These are phyloP conservation scores for Rhamnella rubrinervis DNA, from an alignment of 331 rosid genomes.

Conservation along the genomic window DNA sequence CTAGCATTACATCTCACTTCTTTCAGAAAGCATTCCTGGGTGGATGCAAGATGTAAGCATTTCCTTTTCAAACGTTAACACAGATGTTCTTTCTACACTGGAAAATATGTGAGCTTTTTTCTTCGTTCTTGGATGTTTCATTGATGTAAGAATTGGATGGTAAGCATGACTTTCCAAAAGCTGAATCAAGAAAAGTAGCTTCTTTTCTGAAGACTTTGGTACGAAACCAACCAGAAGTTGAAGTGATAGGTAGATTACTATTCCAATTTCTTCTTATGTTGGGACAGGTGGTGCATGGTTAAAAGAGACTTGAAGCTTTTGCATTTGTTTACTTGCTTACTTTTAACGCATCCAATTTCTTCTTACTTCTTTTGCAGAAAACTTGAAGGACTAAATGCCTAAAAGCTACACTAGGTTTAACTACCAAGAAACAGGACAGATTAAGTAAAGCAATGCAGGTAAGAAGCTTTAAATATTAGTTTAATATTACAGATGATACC, in stretches of 20 bases:
- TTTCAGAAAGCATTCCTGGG: slow-evolving; percentile 53
- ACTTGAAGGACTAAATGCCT: slow-evolving; percentile 11
- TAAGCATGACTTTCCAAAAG: slow-evolving; percentile 20
- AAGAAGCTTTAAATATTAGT: no score
- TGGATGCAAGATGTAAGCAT: slow-evolving; percentile 50
- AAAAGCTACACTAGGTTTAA: no score
- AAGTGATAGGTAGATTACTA: slow-evolving; percentile 16
- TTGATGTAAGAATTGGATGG: not conserved
- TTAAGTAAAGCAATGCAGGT: no score
- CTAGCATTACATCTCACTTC: slow-evolving; percentile 57
- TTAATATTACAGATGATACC: no score
- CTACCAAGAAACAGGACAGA: no score
- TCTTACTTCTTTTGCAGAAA: slow-evolving; percentile 9
- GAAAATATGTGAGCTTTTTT: not conserved
- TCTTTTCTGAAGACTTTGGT: slow-evolving; percentile 23
- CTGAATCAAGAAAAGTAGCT: slow-evolving; percentile 18
- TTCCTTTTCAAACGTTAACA: slow-evolving; percentile 3
- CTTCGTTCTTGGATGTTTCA: not conserved
- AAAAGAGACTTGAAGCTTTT: slow-evolving; percentile 10
- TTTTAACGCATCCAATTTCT: not conserved
- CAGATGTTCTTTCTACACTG: not conserved
- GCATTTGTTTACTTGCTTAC: not conserved
- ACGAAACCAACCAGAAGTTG: slow-evolving; percentile 14
- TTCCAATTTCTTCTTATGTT: slow-evolving; percentile 1
- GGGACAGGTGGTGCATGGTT: slow-evolving; percentile 2